phyloP scores from a whole-genome alignment of 225 moss, liverwort and hornwort genomes.

The Physcomitrellopsis africana region DNA sequence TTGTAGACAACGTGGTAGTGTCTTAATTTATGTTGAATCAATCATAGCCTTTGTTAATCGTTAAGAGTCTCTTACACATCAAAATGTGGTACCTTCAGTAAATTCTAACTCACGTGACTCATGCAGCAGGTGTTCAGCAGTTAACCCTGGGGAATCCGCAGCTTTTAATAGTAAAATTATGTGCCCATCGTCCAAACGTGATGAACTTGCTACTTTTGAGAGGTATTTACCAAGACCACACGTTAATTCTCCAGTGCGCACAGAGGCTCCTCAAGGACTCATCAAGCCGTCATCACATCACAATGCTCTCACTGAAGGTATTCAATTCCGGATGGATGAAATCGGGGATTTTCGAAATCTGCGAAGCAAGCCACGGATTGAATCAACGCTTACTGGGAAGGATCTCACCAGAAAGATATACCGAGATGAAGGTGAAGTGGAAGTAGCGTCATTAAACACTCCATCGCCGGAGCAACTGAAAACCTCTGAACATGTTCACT shows the following conservation, averaged over 20 bases:
- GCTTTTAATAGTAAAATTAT: constrained; percentile 23
- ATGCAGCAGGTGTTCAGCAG: constrained; percentile 33
- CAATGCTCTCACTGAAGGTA: constrained; percentile 29
- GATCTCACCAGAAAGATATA: constrained; percentile 16
- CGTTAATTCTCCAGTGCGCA: constrained; percentile 34
- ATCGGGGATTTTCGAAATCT: constrained; percentile 16
- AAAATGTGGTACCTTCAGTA: not conserved
- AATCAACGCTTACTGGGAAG: constrained; percentile 15
- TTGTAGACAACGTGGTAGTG: not conserved
- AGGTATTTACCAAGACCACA: constrained; percentile 20
- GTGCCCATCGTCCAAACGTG: not conserved
- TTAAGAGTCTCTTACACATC: not conserved
- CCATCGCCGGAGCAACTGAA: constrained; percentile 34
- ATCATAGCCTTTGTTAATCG: not conserved
- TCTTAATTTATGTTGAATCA: constrained; percentile 3
- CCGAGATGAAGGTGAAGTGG: constrained; percentile 27
- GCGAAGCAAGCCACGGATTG: constrained; percentile 20
- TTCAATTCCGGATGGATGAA: constrained; percentile 34
- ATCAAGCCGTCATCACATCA: constrained; percentile 20
- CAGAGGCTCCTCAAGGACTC: constrained; percentile 27
- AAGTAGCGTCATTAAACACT: constrained; percentile 15
- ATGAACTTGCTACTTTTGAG: constrained; percentile 27
- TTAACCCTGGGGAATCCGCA: constrained; percentile 6
- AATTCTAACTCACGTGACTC: constrained; percentile 2
- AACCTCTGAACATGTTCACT: constrained; percentile 31